Evolutionary conservation across 148 eudicot genomes (phyloP).

Genomic region (Bassia scoparia): DNA sequence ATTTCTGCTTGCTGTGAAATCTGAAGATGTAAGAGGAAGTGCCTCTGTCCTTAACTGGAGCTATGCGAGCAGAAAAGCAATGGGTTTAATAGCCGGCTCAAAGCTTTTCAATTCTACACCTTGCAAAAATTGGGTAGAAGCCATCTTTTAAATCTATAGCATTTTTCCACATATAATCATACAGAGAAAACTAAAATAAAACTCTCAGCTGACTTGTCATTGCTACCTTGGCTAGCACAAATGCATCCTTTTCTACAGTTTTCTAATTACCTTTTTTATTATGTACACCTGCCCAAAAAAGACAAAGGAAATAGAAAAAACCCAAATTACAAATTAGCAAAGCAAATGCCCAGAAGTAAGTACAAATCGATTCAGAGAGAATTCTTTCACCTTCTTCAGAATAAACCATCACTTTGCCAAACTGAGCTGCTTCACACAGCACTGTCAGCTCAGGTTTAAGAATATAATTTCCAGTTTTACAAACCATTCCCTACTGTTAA

Average conservation of each 20-base stretch:
- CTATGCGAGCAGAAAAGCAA: neutral
- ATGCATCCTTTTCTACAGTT: conserved; percentile 36
- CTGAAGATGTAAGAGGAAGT: neutral
- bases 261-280: conserved; percentile 43
- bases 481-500: too few species aligned
- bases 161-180: neutral
- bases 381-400: neutral
- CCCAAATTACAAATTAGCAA: too few species aligned
- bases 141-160: neutral
- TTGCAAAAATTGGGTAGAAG: neutral
- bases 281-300: conserved; percentile 45
- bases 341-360: too few species aligned
- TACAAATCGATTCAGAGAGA: too few species aligned
- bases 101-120: neutral
- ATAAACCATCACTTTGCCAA: neutral
- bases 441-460: too few species aligned
- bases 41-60: neutral
- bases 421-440: neutral
- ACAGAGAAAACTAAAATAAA: neutral
- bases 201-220: too few species aligned
- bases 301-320: too few species aligned
- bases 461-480: neutral
- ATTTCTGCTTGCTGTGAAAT: neutral
- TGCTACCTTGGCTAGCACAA: too few species aligned
- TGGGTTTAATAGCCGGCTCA: neutral